phyloP scores from a whole-genome alignment of 1,284 basidiomycete genomes.

The Sporisorium exsertum region DNA sequence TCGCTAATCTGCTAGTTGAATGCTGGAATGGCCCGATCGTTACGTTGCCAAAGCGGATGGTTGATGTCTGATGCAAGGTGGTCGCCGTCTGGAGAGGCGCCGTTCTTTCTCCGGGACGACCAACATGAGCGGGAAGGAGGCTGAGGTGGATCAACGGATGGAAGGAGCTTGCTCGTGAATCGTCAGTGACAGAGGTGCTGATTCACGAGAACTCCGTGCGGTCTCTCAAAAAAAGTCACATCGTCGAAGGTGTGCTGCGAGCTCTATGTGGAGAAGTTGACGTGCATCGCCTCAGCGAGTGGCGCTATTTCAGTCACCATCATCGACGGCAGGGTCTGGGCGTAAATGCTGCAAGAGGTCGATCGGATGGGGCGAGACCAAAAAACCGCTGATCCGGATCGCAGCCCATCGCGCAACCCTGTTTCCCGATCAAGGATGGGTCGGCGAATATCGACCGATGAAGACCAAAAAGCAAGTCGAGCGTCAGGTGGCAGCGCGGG shows the following conservation, averaged over 20 bases:
- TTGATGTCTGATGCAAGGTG: background rate
- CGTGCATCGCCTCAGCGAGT: constrained; percentile 14
- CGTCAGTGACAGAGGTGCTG: background rate
- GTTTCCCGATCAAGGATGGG: background rate
- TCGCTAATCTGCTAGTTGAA: background rate
- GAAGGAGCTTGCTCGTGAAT: background rate
- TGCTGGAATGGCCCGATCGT: background rate
- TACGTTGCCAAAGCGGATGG: background rate
- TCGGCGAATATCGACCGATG: background rate
- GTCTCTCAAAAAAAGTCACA: background rate
- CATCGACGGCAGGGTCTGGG: background rate
- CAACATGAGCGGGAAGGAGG: background rate
- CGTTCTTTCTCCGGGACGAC: background rate
- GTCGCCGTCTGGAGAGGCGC: background rate
- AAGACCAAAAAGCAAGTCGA: background rate
- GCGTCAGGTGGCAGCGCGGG: background rate
- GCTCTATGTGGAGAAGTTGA: constrained; percentile 15
- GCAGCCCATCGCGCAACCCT: background rate
- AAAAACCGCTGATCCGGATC: background rate
- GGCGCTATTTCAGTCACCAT: background rate
- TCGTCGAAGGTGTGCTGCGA: background rate
- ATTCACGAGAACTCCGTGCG: background rate
- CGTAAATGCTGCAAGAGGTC: constrained; percentile 9
- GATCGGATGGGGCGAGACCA: constrained; percentile 13
- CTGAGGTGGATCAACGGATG: background rate